Base-by-base conservation (phyloP, 2,329 filamentous ascomycete genomes). In the Keithomyces neogunnii region DNA sequence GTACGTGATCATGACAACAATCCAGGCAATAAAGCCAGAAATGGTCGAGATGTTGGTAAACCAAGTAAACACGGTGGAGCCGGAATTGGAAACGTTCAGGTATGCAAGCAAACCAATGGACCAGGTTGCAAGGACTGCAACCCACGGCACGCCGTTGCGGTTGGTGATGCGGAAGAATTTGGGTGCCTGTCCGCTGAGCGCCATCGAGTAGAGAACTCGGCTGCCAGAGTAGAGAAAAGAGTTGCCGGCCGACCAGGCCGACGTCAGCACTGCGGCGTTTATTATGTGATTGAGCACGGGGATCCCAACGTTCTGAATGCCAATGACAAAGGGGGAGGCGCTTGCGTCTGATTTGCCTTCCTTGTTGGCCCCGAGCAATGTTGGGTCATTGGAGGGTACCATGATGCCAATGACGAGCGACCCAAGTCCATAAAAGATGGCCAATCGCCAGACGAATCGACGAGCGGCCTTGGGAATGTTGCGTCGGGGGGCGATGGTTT, bases 41-140 rank as follows among this genome's bases (percentile, higher is more conserved):
- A 82, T 78, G 51, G 79, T 87, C 32, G 81, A 85, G 51, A 89
- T 76, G 63, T 85, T 86, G 59, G 82, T 76, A 63, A 89, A 86
- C 82, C 85, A 89, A 49, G 73, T 75, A 65, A 88, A 89, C 5
- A 86, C 85, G 3, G 73, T 72, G 35, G 80, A 75, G 28, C 83
- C 83, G 32, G 74, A 77, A 57, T 75, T 77, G 45, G 78, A 82
- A 44, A 82, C 76, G 63, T 86, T 87, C 63, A 90, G 78, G 70
- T 84, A 90, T 0, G 82, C 81, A 3, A 90, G 74, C 7, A 85
- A 73, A 29, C 82, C 82, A 59, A 88, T 75, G 1, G 76, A 64
- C 72, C 73, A 76, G 4, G 80, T 81, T 49, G 66, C 68, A 4
- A 80, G 63, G 1, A 82, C 77, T 3, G 72, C 76, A 9, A 68